Evolutionary conservation across 2,329 filamentous ascomycete genomes (phyloP).

Genomic region (Diaporthe citrichinensis): DNA sequence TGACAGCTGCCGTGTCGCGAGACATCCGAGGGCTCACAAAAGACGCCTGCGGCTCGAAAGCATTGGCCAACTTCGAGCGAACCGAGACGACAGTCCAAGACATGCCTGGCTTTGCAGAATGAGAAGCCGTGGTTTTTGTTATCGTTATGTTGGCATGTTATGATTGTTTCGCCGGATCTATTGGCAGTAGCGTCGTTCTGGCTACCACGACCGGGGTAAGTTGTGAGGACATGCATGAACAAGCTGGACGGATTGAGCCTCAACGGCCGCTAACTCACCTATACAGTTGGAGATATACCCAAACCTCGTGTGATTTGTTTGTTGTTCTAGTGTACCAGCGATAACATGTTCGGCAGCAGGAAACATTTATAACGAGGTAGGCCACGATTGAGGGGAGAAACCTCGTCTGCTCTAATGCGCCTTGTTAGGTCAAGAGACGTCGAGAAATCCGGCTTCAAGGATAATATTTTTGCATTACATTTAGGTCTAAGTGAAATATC

Average conservation of each 20-base stretch:
- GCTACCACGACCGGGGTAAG: not conserved
- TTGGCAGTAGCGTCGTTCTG: conserved; percentile 15
- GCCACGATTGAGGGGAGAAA: not conserved
- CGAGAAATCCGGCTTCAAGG: not conserved
- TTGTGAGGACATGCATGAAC: conserved; percentile 19
- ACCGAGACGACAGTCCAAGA: not conserved
- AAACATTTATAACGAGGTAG: not conserved
- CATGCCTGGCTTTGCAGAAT: not conserved
- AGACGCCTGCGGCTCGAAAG: conserved; percentile 32
- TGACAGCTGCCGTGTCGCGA: conserved; percentile 35
- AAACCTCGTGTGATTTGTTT: conserved; percentile 11
- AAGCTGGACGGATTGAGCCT: conserved; percentile 9
- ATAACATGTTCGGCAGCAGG: not conserved
- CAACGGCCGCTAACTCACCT: conserved; percentile 13
- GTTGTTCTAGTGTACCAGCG: conserved; percentile 4
- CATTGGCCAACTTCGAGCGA: conserved; percentile 27
- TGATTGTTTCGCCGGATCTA: not conserved
- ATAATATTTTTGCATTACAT: conserved; percentile 1
- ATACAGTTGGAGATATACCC: conserved; percentile 15
- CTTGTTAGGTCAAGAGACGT: no score
- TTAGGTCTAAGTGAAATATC: conserved; percentile 23
- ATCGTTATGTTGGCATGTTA: not conserved
- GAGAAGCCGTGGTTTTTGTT: not conserved
- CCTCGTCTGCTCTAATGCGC: not conserved
- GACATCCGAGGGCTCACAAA: conserved; percentile 33